A percentile compares a stretch with the other conserved stretches of the same genome.
Evolutionary conservation across 176 grass and related monocot genomes (phyloP).

Genomic region (Hordeum marinum): DNA sequence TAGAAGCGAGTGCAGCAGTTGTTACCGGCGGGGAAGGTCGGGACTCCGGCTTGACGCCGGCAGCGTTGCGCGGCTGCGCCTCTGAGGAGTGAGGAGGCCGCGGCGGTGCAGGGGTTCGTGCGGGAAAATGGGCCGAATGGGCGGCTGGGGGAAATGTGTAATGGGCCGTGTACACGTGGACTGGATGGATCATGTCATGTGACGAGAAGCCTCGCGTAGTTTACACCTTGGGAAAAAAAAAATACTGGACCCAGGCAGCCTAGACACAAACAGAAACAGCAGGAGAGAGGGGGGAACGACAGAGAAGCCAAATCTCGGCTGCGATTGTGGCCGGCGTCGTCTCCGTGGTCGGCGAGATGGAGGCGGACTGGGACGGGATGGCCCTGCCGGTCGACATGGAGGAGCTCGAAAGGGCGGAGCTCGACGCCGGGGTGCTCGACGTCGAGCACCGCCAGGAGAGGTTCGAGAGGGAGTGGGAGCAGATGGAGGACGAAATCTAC

Average conservation of each 20-base stretch:
- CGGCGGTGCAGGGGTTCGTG: not conserved
- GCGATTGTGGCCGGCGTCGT: constrained; percentile 17
- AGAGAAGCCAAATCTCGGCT: not conserved
- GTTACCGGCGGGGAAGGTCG: not conserved
- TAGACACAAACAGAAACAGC: not conserved
- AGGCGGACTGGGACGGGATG: constrained; percentile 43
- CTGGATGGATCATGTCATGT: not conserved
- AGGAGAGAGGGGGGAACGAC: not conserved
- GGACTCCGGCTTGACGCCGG: not conserved
- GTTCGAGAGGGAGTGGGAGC: not conserved
- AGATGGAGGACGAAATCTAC: not conserved
- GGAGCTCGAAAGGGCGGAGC: constrained; percentile 86
- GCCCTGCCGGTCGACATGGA: constrained; percentile 47
- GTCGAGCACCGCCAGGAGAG: not conserved
- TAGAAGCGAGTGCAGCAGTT: not conserved
- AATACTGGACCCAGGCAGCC: not conserved
- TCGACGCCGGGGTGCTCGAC: constrained; percentile 52
- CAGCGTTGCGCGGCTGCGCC: not conserved
- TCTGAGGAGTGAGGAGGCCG: not conserved
- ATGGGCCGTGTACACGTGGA: not conserved
- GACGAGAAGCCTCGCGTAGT: not conserved
- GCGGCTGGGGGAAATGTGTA: not conserved
- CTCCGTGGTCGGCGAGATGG: constrained; percentile 33
- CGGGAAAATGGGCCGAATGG: not conserved
- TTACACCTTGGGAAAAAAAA: not conserved